Evolutionary conservation across 2,329 filamentous ascomycete species (phyloP), one percentile per base, ranked within the genome.

Genomic region (Helicocarpus griseus): DNA sequence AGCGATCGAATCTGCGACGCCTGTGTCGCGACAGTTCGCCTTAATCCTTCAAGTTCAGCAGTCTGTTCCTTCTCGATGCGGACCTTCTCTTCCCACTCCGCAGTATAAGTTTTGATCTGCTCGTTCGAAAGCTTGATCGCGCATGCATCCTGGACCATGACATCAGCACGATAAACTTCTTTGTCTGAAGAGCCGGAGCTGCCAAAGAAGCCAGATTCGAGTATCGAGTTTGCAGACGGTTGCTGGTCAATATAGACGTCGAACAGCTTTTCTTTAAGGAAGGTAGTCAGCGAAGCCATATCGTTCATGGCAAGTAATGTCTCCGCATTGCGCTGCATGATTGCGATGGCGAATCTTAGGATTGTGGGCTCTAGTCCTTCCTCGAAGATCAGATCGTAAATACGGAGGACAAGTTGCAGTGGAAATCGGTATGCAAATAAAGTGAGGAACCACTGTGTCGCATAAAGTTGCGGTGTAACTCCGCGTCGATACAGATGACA

Each of bases 401-500:
- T 94, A 29, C 93, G 87, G 53, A 98, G 83, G 5, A 98, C 93
- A 8, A 98, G 81, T 65, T 98, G 93, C 6, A 98, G 77, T 7
- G 93, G 93, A 68, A 98, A 98, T 39, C 94, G 87, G 68, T 98
- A 98, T 29, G 91, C 89, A 65, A 98, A 98, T n/a, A 98, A 77
- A 0, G 93, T 98, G 47, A 98, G 78, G 70, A 98, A 98, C 93
- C 93, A 98, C 68, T 98, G 93, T 0, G 93, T 98, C 41, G 93
- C 93, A 65, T 98, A 98, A 7, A 98, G 77, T 64, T 95, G 89
- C 0, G 93, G 86, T 7, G 86, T 86, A 50, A 98, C 93, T 57
- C 88, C 85, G 51, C 87, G 82, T 53, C 93, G 84, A 63, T 87
- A 87, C 51, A 98, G 80, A 68, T 98, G 93, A 65, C 91, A 96